Base-by-base conservation (phyloP, 164 flowering plant genomes). In the Pachysandra terminalis region DNA sequence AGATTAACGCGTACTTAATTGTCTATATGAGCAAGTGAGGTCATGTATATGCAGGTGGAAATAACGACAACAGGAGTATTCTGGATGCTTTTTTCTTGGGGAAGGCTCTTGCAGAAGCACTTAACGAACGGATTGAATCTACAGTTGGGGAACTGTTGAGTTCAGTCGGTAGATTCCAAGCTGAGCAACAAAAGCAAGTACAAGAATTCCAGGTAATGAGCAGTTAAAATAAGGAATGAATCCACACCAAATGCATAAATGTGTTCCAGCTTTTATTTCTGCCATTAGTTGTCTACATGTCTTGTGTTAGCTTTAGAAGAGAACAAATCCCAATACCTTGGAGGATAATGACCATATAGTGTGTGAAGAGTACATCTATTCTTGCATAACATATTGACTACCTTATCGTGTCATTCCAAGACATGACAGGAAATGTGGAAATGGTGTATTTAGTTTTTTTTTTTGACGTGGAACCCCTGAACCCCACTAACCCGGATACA, bases 11-110 rank as follows among this genome's bases (percentile, higher is more conserved):
- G n/a, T n/a, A n/a, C n/a, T n/a, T n/a, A n/a, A 22, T 9, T 54
- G 57, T 54, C 19, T 22, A 15, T 19, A 12, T 55, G 58, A 55
- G 12, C 25, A 55, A 55, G 24, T 55, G n/a, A n/a, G 21, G 58
- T n/a, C 9, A 10, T 55, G 12, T 19, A 40, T 23, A 66, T 81
- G 73, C 80, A 93, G 96, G 86, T 79, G 94, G 84, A 52, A 68
- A 54, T 78, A n/a, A n/a, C n/a, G 97, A 86, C 8, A 84, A 80
- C 78, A 86, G 69, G 74, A 79, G 56, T 68, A 75, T 90, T 68
- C 67, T 90, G 59, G 96, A 93, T 83, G 96, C 93, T 5, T 93
- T 93, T 81, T 93, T 93, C 84, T 71, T 93, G 79, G 98, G 97
- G 23, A 93, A 88, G 81, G 96, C 96, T 69, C 62, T 90, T 2